A percentile compares a stretch with the other conserved stretches of the same genome.
phyloP scores from a whole-genome alignment of 2,329 filamentous ascomycete genomes.

The Neocatenulostroma microsporum region DNA sequence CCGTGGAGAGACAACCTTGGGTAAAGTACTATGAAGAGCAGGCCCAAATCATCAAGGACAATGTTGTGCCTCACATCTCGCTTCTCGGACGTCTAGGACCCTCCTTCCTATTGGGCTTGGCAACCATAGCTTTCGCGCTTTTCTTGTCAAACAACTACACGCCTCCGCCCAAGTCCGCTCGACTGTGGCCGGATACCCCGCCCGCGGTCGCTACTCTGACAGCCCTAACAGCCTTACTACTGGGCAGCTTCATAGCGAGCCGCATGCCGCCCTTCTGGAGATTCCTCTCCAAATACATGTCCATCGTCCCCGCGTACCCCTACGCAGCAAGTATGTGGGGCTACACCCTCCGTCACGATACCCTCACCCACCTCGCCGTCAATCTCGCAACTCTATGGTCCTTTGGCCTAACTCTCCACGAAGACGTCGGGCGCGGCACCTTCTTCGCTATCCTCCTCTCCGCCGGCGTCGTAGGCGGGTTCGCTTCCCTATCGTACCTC shows the following conservation, averaged over 20 bases:
- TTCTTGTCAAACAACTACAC: conserved; percentile 44
- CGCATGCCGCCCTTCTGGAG: conserved; percentile 57
- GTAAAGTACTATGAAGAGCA: conserved; percentile 32
- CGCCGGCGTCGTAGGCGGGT: conserved; percentile 51
- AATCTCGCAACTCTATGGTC: conserved; percentile 62
- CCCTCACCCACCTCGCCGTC: conserved; percentile 49
- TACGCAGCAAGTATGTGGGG: conserved; percentile 55
- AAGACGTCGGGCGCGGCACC: conserved; percentile 60
- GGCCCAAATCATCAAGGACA: conserved; percentile 28
- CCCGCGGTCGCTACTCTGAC: conserved; percentile 58
- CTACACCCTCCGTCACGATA: conserved; percentile 62
- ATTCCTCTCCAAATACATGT: conserved; percentile 60
- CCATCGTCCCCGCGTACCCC: conserved; percentile 58
- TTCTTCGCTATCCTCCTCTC: conserved; percentile 62
- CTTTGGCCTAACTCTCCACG: conserved; percentile 59
- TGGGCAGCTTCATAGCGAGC: conserved; percentile 52
- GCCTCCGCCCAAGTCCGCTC: conserved; percentile 39
- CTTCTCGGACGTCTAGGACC: conserved; percentile 39
- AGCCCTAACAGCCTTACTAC: conserved; percentile 54
- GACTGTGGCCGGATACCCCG: conserved; percentile 54
- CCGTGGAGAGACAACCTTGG: conserved; percentile 25
- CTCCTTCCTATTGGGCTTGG: conserved; percentile 33
- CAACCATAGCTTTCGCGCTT: conserved; percentile 34
- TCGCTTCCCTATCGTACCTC: conserved; percentile 47
- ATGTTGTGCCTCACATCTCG: conserved; percentile 24